Base-by-base conservation (phyloP, 1,139 yeast species). In the Yamadazyma triangularis region DNA sequence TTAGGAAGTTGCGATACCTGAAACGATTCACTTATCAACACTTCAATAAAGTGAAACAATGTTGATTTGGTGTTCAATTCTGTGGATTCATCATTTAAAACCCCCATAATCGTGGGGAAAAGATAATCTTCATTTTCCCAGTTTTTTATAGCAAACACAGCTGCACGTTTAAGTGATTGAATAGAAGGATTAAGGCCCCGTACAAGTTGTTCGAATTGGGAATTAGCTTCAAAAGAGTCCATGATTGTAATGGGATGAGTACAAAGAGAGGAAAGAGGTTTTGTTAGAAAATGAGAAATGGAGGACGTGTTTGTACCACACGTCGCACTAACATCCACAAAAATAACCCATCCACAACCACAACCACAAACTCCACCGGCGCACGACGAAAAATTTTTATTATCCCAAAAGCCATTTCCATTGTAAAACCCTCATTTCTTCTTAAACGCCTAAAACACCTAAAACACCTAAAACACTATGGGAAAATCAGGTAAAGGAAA, bases 221-320 rank as follows among this genome's bases (percentile, higher is more conserved):
- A 61, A 35, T 87, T 73, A 2, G 87, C 84, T 50, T 82, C 93
- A 53, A 84, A 82, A 2, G 91, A 77, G 49, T 84, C 94, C 91
- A 84, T 82, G 15, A 22, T 37, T 26, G 9, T 7, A n/a, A n/a
- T n/a, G n/a, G n/a, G n/a, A n/a, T n/a, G n/a, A n/a, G n/a, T n/a
- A n/a, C n/a, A n/a, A n/a, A n/a, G n/a, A n/a, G n/a, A n/a, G n/a
- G n/a, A n/a, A n/a, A n/a, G n/a, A n/a, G n/a, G n/a, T n/a, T n/a
- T n/a, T n/a, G n/a, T n/a, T n/a, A n/a, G n/a, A n/a, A n/a, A n/a
- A n/a, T n/a, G n/a, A n/a, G n/a, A n/a, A n/a, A n/a, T n/a, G n/a
- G n/a, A n/a, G n/a, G n/a, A n/a, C n/a, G n/a, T n/a, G n/a, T n/a
- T n/a, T n/a, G n/a, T n/a, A n/a, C n/a, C n/a, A n/a, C n/a, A n/a